Base-by-base conservation (phyloP, 2,329 filamentous ascomycete species). In the Didymella lethalis region DNA sequence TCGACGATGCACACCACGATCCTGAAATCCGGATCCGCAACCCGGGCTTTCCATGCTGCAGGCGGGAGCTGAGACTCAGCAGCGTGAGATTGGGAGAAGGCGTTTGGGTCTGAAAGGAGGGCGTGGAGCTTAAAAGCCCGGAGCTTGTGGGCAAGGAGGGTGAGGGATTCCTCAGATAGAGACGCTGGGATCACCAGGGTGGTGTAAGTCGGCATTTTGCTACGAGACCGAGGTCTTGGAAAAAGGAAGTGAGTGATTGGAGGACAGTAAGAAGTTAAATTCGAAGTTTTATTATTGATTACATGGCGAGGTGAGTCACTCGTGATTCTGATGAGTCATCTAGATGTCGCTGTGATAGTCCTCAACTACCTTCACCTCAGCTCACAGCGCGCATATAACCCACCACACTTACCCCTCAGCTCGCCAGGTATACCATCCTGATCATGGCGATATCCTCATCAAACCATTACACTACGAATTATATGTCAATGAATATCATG, bases 11-110 rank as follows among this genome's bases (percentile, higher is more conserved):
- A 50, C 10, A 50, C 48, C 25, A 50, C 48, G 36, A 41, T 41
- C 28, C 34, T 50, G 34, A 50, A 41, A 4, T 50, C 48, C 26
- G 48, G 36, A 31, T 50, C 31, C 7, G 48, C 25, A 11, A 50
- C 48, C 16, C 48, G 34, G 34, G 48, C 34, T 41, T 50, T 25
- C 48, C 48, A 50, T 20, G 48, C 48, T 41, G 48, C 28, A 25
- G 40, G 16, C 12, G 48, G 36, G 3, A 50, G 48, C 10, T 31
- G 16, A 4, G 48, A 50, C 48, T 50, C 48, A n/a, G 25, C 20
- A 4, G 48, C 36, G 23, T 50, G 25, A 50, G 48, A 50, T 29
- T 50, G 48, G 26, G 48, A 50, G 48, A 50, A 50, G 16, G 48
- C 48, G 12, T 50, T 41, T 50, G 48, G 48, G 25, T 50, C 34